Conservation (phyloP, 805 yeast genomes). For the Barnettozyma sp. region DNA sequence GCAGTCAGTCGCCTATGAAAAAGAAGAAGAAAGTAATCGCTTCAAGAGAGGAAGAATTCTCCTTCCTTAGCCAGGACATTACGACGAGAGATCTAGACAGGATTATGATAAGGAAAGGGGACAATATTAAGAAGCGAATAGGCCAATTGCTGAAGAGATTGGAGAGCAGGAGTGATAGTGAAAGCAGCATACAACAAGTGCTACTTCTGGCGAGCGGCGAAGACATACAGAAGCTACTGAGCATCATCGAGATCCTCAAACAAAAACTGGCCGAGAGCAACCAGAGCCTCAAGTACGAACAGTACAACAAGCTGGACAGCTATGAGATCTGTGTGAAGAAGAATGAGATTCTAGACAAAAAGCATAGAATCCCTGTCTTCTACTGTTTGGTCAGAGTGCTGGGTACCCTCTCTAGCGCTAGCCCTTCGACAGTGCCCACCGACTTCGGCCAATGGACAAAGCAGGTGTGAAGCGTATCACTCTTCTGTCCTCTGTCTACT, state of each 20-base stretch:
- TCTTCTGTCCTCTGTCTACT: too few relatives aligned
- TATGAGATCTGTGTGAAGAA: conserved; percentile 13
- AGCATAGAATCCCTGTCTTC: conserved; percentile 17
- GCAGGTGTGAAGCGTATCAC: neutral
- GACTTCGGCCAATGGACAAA: conserved; percentile 19
- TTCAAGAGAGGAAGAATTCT: conserved; percentile 1
- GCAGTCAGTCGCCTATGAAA: too few relatives aligned
- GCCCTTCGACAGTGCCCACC: neutral
- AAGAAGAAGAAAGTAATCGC: neutral
- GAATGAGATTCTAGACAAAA: conserved; percentile 20
- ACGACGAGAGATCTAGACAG: conserved; percentile 3
- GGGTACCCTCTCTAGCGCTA: too few relatives aligned
- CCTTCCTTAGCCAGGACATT: conserved; percentile 5
- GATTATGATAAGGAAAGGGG: conserved; percentile 20
- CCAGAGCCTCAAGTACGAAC: conserved; percentile 11
- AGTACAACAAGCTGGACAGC: conserved; percentile 21
- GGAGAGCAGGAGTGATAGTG: neutral
- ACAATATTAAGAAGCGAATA: conserved; percentile 18
- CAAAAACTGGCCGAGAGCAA: conserved; percentile 8
- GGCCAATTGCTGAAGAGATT: conserved; percentile 8
- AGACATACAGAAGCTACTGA: conserved; percentile 19
- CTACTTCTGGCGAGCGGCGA: conserved; percentile 22
- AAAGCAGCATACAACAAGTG: conserved; percentile 4
- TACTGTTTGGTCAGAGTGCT: conserved; percentile 16
- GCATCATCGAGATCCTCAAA: conserved; percentile 22